phyloP scores from a whole-genome alignment of 2,329 filamentous ascomycete species.

The Teratosphaeria zuluensis region DNA sequence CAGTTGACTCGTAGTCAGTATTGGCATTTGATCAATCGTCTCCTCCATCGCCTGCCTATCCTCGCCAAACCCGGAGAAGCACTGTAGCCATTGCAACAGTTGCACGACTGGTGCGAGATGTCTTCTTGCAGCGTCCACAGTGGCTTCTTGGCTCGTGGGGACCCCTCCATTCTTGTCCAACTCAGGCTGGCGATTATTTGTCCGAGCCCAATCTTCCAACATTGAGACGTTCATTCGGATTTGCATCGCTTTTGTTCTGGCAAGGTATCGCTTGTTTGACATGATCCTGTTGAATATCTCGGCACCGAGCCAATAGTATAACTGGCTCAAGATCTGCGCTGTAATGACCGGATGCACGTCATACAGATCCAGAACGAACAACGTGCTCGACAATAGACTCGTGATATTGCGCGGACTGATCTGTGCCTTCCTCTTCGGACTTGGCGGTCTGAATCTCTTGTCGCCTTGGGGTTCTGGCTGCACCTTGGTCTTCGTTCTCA shows the following conservation, averaged over 20 bases:
- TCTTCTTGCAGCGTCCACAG: constrained; percentile 69
- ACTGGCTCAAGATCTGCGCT: constrained; percentile 79
- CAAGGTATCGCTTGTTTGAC: constrained; percentile 88
- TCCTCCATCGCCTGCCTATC: constrained; percentile 80
- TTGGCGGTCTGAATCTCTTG: constrained; percentile 84
- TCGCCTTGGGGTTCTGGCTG: constrained; percentile 74
- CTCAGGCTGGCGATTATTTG: constrained; percentile 87
- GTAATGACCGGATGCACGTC: constrained; percentile 97
- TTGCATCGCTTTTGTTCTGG: constrained; percentile 97
- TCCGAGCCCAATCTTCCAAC: constrained; percentile 89
- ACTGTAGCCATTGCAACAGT: constrained; percentile 92
- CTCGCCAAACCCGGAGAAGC: constrained; percentile 87
- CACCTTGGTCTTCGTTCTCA: constrained; percentile 80
- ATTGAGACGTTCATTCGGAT: constrained; percentile 98
- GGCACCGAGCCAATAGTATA: constrained; percentile 91
- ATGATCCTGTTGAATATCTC: constrained; percentile 98
- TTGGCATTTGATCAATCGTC: constrained; percentile 80
- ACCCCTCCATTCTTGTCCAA: constrained; percentile 92
- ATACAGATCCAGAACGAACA: constrained; percentile 97
- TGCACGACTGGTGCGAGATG: constrained; percentile 89
- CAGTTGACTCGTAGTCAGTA: constrained; percentile 76
- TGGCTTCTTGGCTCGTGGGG: constrained; percentile 74
- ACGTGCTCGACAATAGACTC: constrained; percentile 84
- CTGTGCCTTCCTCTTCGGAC: constrained; percentile 84
- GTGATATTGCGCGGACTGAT: constrained; percentile 91